Evolutionary conservation across 192 early-diverging fungal species (phyloP).

Genomic region (Chytriomyces sp.): DNA sequence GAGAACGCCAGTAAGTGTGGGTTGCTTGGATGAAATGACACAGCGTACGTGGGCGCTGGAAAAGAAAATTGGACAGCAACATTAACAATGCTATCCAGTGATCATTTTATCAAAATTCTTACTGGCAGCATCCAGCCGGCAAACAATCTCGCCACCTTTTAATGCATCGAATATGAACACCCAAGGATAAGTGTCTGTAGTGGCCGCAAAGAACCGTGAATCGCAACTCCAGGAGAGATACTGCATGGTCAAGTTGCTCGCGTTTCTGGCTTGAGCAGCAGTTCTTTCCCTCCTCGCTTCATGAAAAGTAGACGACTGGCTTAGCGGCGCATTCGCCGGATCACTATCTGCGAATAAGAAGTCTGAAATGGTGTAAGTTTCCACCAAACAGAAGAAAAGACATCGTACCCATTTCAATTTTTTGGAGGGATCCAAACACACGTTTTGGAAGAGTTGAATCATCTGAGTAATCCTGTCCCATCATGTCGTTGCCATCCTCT

Average conservation of each 20-base stretch:
- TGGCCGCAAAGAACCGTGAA: constrained; percentile 25
- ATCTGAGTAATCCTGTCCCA: neutral
- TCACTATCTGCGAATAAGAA: neutral
- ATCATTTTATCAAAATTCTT: neutral
- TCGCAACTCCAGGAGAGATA: constrained; percentile 28
- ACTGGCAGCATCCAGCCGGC: constrained; percentile 20
- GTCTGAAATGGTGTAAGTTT: neutral
- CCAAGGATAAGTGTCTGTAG: constrained; percentile 28
- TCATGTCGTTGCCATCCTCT: neutral
- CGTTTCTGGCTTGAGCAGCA: neutral
- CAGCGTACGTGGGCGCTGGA: constrained; percentile 23
- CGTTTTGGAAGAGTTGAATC: constrained; percentile 7
- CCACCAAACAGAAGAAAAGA: neutral
- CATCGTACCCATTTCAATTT: neutral
- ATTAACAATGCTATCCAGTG: no score
- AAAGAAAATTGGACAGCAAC: no score
- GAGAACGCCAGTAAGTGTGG: constrained; percentile 24
- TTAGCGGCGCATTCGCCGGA: neutral
- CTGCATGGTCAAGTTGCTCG: constrained; percentile 18
- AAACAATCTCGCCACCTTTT: constrained; percentile 10
- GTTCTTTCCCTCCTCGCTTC: neutral
- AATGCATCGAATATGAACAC: constrained; percentile 29
- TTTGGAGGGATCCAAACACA: constrained; percentile 1
- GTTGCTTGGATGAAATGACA: constrained; percentile 32
- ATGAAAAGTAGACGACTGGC: neutral